Evolutionary conservation across 441 rosid species (phyloP).

Genomic region (Codiaeum variegatum): DNA sequence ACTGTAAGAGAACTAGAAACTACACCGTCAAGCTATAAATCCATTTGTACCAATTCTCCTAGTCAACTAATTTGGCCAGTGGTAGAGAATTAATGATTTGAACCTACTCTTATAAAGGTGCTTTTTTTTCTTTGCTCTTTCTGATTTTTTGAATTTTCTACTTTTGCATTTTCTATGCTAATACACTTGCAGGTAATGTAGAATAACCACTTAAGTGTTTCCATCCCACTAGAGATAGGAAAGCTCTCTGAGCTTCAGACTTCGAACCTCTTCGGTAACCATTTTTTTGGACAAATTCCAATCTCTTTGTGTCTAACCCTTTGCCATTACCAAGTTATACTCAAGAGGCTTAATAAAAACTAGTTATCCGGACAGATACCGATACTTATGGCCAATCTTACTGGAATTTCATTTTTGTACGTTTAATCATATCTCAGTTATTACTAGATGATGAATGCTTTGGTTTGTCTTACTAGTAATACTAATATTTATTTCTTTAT

Average conservation of each 20-base stretch:
- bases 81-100: slow-evolving; percentile 96
- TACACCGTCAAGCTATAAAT: slow-evolving; percentile 58
- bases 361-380: slow-evolving; percentile 83
- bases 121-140: not conserved
- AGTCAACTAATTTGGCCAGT: slow-evolving; percentile 79
- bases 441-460: not conserved
- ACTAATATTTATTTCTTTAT: too few species aligned
- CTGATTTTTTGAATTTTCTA: too few species aligned
- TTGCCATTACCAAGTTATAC: too few species aligned
- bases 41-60: slow-evolving; percentile 41
- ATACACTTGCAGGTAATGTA: too few species aligned
- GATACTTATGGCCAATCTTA: slow-evolving; percentile 62
- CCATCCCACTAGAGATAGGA: too few species aligned
- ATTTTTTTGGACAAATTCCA: too few species aligned
- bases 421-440: slow-evolving; percentile 22
- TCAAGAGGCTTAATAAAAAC: too few species aligned
- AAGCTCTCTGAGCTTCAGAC: too few species aligned
- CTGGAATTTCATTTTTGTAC: slow-evolving; percentile 85
- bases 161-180: too few species aligned
- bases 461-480: not conserved
- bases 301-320: too few species aligned
- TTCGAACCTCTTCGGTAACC: too few species aligned
- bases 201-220: too few species aligned
- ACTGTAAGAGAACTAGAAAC: slow-evolving; percentile 61
- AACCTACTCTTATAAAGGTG: slow-evolving; percentile 91